phyloP scores from a whole-genome alignment of 164 flowering plant species.

The Annona squamosa region DNA sequence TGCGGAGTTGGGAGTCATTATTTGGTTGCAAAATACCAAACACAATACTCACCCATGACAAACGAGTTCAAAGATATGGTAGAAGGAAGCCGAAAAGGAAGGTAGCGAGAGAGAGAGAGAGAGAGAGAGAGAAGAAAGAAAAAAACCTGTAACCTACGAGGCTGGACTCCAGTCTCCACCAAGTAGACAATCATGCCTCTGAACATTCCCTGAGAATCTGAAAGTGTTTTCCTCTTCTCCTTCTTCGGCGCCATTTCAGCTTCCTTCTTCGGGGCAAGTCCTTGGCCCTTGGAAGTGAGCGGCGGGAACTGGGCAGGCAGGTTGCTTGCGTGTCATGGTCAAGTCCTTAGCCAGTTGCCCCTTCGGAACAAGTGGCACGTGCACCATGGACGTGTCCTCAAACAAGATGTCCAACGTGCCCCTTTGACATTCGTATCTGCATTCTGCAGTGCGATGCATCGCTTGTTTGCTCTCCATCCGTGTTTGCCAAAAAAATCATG shows the following conservation, averaged over 20 bases:
- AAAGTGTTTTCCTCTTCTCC: constrained; percentile 17
- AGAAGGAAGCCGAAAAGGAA: neutral
- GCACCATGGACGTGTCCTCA: no score
- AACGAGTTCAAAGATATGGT: neutral
- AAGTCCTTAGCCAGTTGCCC: no score
- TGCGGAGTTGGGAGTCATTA: neutral
- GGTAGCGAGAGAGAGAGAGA: neutral
- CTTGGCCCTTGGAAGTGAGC: no score
- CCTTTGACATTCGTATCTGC: no score
- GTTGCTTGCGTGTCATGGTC: no score
- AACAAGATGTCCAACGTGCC: no score
- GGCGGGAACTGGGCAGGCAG: no score
- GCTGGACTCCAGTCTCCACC: constrained; percentile 50
- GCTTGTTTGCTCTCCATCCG: no score
- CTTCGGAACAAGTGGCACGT: no score
- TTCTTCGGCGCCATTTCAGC: constrained; percentile 52
- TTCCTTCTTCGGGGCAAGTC: no score
- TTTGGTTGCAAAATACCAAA: neutral
- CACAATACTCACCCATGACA: neutral
- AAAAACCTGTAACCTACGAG: constrained; percentile 73
- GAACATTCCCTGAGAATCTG: constrained; percentile 55
- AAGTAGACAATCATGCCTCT: constrained; percentile 63
- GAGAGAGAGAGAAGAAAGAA: neutral
- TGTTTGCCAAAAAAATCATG: no score
- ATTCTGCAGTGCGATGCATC: no score